Percentiles rank a stretch among this genome's conserved stretches.
Conservation (phyloP, 306 rosid genomes). For the Urtica urens region DNA sequence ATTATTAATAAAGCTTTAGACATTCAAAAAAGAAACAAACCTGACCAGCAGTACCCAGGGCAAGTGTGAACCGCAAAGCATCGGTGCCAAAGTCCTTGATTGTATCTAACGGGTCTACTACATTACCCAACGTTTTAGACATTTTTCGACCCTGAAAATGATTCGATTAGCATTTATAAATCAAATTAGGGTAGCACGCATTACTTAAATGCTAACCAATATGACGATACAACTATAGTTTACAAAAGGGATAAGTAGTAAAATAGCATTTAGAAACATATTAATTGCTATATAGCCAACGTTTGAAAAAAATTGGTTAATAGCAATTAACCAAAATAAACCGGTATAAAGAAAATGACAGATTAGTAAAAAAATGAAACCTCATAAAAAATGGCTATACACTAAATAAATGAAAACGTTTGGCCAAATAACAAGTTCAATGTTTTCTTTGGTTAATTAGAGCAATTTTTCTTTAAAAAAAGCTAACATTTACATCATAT, state of each 20-base stretch:
- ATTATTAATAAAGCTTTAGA: too few species aligned
- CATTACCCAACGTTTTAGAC: conserved; percentile 93
- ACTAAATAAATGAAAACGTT: too few species aligned
- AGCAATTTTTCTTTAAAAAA: too few species aligned
- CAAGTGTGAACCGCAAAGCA: conserved; percentile 85
- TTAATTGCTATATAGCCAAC: too few species aligned
- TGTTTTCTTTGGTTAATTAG: too few species aligned
- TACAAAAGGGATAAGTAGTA: not conserved
- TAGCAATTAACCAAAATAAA: too few species aligned
- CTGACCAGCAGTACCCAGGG: conserved; percentile 99
- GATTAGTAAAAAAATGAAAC: too few species aligned
- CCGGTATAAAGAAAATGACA: too few species aligned
- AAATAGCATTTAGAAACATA: too few species aligned
- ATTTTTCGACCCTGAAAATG: conserved; percentile 83
- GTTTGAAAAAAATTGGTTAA: too few species aligned
- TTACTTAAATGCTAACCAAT: not conserved
- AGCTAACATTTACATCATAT: not conserved
- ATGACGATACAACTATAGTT: not conserved
- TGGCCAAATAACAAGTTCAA: too few species aligned
- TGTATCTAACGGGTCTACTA: conserved; percentile 79
- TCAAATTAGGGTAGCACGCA: not conserved
- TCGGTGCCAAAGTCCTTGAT: conserved; percentile 89
- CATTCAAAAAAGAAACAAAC: conserved; percentile 39
- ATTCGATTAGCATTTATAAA: not conserved
- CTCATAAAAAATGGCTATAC: too few species aligned